Percentiles rank a stretch among this genome's conserved stretches.
Evolutionary conservation across 345 rosid genomes (phyloP).

Genomic region (Populus ilicifolia): DNA sequence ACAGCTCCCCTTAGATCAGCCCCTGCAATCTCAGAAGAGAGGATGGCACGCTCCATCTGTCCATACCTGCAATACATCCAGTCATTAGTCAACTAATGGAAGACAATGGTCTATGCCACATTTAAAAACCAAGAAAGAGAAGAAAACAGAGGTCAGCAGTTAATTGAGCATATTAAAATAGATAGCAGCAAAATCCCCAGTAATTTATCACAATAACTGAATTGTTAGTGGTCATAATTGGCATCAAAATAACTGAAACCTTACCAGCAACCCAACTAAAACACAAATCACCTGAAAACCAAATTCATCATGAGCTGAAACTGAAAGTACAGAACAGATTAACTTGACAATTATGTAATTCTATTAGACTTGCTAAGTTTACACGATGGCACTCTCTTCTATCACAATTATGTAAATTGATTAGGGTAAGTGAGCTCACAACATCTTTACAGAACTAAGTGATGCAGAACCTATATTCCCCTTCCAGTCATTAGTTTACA

Average conservation of each 20-base stretch:
- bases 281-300: neutral
- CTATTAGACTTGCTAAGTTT: neutral
- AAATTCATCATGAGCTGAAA: neutral
- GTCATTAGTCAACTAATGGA: constrained; percentile 1
- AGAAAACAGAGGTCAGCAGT: neutral
- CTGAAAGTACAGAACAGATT: neutral
- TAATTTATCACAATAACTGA: too few species aligned
- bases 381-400: neutral
- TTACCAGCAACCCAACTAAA: neutral
- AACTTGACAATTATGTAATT: neutral
- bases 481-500: too few species aligned
- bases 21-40: constrained; percentile 83
- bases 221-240: neutral
- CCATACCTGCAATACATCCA: constrained; percentile 62
- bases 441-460: neutral
- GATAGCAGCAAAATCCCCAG: too few species aligned
- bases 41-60: constrained; percentile 85
- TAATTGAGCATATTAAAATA: neutral
- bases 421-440: neutral
- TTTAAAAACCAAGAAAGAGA: neutral
- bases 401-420: neutral
- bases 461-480: too few species aligned
- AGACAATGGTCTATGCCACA: constrained; percentile 7
- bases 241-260: neutral
- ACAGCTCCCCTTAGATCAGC: constrained; percentile 98